Evolutionary conservation across 306 rosid genomes (phyloP).

Genomic region (Sechiopsis laciniata): DNA sequence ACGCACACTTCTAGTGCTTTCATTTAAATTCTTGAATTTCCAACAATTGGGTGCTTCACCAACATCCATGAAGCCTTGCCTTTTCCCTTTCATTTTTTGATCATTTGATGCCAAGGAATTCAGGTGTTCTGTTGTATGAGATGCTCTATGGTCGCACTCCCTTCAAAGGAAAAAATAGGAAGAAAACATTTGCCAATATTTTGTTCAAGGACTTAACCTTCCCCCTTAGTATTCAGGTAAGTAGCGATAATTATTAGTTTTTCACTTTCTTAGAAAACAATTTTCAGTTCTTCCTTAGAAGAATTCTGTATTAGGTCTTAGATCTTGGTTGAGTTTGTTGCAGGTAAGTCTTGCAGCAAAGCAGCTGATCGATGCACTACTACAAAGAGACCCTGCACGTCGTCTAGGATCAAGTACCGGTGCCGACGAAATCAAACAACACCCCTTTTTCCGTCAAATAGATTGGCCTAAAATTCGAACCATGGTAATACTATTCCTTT

Average conservation of each 20-base stretch:
- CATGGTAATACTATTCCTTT: slow-evolving; percentile 49
- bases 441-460: slow-evolving; percentile 81
- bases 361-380: slow-evolving; percentile 78
- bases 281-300: not conserved
- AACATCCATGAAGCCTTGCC: not conserved
- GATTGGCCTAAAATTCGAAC: slow-evolving; percentile 85
- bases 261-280: slow-evolving; percentile 5
- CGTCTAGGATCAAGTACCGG: slow-evolving; percentile 76
- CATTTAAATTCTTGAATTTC: not conserved
- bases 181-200: slow-evolving; percentile 78
- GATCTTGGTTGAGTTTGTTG: not conserved
- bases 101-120: slow-evolving; percentile 7
- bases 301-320: not conserved
- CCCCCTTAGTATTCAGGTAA: slow-evolving; percentile 85
- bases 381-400: slow-evolving; percentile 68
- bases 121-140: slow-evolving; percentile 87
- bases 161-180: slow-evolving; percentile 85
- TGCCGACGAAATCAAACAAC: slow-evolving; percentile 78
- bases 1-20: not conserved
- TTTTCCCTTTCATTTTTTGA: not conserved
- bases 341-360: slow-evolving; percentile 88
- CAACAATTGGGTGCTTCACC: not conserved
- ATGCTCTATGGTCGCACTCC: slow-evolving; percentile 97
- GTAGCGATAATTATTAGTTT: not conserved
- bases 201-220: slow-evolving; percentile 91